Base-by-base conservation (phyloP, 1,284 basidiomycete genomes). In the Anthracocystis walkeri region DNA sequence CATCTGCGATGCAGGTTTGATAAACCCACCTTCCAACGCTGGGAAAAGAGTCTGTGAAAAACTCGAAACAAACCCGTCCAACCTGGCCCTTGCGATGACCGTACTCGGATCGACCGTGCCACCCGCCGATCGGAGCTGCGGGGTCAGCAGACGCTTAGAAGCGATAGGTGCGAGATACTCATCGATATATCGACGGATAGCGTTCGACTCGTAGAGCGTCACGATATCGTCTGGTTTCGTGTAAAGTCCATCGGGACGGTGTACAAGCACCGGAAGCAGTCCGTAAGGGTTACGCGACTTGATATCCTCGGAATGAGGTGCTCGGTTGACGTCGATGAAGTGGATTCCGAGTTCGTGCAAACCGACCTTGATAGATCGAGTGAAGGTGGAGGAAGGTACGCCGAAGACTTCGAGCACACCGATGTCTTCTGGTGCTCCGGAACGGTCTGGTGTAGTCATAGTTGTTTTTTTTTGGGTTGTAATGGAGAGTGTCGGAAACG, bases 351-450 rank as follows among this genome's bases (percentile, higher is more conserved):
- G 62, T 48, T 77, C 75, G 56, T 52, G 48, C 2, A 77, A 50
- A 1, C 58, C 75, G 8, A 74, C 46, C 10, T 31, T 33, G 53
- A 77, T 70, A 5, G 61, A 44, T 5, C 75, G 69, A 0, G 71
- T 75, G n/a, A 77, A 75, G 35, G 71, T 63, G 7, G 62, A 70
- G 2, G 35, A 11, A 12, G 62, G 35, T 0, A 16, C 20, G 20
- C 75, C 75, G 27, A 66, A 71, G n/a, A 75, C n/a, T 20, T 75
- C 73, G 55, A 75, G n/a, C 18, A 67, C 27, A 12, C 73, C 73
- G 2, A 71, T 50, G 25, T 75, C 73, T 46, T 71, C 67, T 14
- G 73, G 73, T 27, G 54, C 54, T 0, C 68, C 68, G 2, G 42
- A 5, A 3, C 61, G 42, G 29, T 71, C 67, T 0, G 73, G 73